Evolutionary conservation across 179 eudicot species (phyloP), one percentile per base, ranked within the genome.

Genomic region (Patellifolia procumbens): DNA sequence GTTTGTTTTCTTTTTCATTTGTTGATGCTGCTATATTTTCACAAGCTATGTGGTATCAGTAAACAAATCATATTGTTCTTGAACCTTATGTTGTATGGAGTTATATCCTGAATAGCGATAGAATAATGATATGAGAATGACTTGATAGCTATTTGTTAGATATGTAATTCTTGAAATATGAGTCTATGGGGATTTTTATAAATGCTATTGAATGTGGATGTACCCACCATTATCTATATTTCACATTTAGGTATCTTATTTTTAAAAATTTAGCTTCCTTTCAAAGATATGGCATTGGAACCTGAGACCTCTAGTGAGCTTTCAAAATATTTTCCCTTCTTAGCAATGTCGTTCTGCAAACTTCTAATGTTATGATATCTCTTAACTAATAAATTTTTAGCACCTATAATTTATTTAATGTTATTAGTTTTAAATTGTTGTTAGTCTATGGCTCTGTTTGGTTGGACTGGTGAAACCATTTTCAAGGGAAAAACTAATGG

Each of bases 1-100:
- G 98, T 92, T 80, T 73, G 87, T 82, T 74, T 51, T 74, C 75
- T 71, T 45, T 26, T 32, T 53, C 13, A 39, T 58, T 82, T 62
- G 26, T 29, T 75, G 32, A 10, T 68, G 17, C 24, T 77, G 19
- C 63, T 68, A 28, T 67, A 58, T 56, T 72, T 76, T 19, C 72
- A 65, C 52, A 24, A 17, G 29, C 32, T 48, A 2, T 63, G 51
- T 64, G 63, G 20, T 70, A 5, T 45, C 16, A 51, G 39, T 51
- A 22, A 28, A 2, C 46, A 59, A 43, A 29, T 12, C 35, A 43
- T 45, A 29, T 31, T 48, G 61, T 35, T 77, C 35, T 34, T 7
- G 2, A 55, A 52, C 55, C 42, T 55, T 20, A 15, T n/a, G 11
- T 66, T 3, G 24, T 35, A 22, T 4, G 28, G 48, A 63, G 42